phyloP scores from a whole-genome alignment of 2,329 filamentous ascomycete genomes.

The Epichloe typhina region DNA sequence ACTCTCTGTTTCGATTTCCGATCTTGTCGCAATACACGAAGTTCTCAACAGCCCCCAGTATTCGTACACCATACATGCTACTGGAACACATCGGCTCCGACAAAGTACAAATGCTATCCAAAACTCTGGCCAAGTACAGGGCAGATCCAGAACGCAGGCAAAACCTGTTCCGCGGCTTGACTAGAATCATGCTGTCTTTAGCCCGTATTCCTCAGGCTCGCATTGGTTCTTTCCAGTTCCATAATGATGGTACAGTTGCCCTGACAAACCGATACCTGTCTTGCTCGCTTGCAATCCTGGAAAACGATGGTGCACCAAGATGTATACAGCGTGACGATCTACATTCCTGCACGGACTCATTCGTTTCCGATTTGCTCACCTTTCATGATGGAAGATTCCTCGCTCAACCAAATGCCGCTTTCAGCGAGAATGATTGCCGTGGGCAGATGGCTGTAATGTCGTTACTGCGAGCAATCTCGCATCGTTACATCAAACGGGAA shows the following conservation, averaged over 20 bases:
- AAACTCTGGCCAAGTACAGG: too few species aligned
- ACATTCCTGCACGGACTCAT: background rate
- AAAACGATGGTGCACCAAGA: background rate
- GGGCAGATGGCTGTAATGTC: background rate
- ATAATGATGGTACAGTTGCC: background rate
- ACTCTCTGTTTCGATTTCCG: too few species aligned
- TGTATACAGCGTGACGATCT: background rate
- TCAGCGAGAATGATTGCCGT: background rate
- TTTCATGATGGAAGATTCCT: background rate
- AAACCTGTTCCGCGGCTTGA: background rate
- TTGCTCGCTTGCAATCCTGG: background rate
- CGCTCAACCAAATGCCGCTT: background rate
- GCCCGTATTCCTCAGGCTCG: background rate
- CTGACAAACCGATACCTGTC: background rate
- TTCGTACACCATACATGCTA: too few species aligned
- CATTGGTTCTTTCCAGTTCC: background rate
- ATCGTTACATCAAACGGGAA: slow-evolving; percentile 10
- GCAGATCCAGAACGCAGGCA: too few species aligned
- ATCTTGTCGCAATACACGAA: too few species aligned
- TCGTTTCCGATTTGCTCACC: background rate
- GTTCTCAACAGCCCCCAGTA: too few species aligned
- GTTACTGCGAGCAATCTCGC: background rate
- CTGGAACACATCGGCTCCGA: too few species aligned
- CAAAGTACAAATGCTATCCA: too few species aligned
- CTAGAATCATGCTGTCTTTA: background rate